phyloP scores from a whole-genome alignment of 1,139 yeast species.

The Suhomyces bribrorum region DNA sequence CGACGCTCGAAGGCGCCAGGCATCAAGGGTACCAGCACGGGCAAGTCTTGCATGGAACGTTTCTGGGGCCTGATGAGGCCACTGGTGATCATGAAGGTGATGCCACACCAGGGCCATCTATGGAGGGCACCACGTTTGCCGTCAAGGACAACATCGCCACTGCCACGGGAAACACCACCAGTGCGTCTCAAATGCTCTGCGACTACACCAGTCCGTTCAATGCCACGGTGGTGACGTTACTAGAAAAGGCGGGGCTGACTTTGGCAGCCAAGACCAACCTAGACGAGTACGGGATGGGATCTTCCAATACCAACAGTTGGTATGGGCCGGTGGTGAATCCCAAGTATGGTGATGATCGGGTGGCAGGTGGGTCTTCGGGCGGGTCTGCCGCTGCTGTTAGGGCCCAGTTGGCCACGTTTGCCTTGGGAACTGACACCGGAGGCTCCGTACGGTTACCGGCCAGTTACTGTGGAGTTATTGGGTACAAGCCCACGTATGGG shows the following conservation, averaged over 20 bases:
- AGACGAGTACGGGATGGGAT: constrained; percentile 99
- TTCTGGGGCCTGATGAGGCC: constrained; percentile 1
- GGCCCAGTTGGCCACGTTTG: constrained; percentile 61
- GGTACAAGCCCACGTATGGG: constrained; percentile 94
- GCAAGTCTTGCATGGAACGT: constrained; percentile 7
- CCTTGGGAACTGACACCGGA: constrained; percentile 93
- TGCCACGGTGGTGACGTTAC: constrained; percentile 66
- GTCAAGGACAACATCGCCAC: constrained; percentile 83
- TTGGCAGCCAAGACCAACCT: constrained; percentile 86
- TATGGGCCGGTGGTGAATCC: constrained; percentile 79
- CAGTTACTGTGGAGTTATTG: constrained; percentile 77
- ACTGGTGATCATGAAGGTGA: neutral
- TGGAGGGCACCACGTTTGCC: constrained; percentile 9
- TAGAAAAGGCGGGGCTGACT: constrained; percentile 53
- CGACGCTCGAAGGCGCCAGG: too few species aligned
- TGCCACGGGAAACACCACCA: constrained; percentile 63
- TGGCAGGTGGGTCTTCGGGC: constrained; percentile 93
- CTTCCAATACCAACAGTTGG: constrained; percentile 55
- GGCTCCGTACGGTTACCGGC: constrained; percentile 95
- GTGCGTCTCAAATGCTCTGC: constrained; percentile 64
- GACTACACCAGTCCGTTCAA: constrained; percentile 74
- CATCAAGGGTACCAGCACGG: neutral
- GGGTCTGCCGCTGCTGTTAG: constrained; percentile 95
- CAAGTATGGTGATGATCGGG: constrained; percentile 35
- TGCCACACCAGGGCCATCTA: neutral